Conservation (phyloP, 495 filamentous ascomycete species). For the Aspergillus biplanus region DNA sequence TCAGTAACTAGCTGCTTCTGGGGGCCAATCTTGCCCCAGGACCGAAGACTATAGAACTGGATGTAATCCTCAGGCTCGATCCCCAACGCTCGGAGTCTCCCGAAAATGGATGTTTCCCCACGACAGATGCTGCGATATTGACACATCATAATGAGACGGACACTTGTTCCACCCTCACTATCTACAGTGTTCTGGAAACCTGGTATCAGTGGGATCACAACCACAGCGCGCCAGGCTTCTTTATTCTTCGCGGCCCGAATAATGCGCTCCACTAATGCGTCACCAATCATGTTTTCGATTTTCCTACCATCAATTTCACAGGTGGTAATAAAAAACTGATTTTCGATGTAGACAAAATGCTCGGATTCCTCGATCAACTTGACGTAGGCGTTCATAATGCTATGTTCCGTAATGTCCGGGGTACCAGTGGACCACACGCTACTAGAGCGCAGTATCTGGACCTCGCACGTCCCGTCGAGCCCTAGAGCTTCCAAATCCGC, state of each 20-base stretch:
- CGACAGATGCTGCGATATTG: constrained; percentile 97
- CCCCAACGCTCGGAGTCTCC: constrained; percentile 73
- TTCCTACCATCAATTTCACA: constrained; percentile 84
- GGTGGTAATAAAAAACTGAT: constrained; percentile 97
- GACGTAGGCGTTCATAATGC: constrained; percentile 94
- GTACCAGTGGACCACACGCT: constrained; percentile 91
- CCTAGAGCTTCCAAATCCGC: constrained; percentile 87
- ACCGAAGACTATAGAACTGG: constrained; percentile 87
- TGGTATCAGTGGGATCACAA: constrained; percentile 94
- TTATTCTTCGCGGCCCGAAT: constrained; percentile 79
- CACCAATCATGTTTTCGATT: constrained; percentile 92
- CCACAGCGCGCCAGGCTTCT: constrained; percentile 92
- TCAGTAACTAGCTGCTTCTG: constrained; percentile 85
- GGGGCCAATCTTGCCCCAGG: constrained; percentile 92
- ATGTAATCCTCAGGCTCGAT: constrained; percentile 98
- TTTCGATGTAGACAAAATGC: constrained; percentile 98
- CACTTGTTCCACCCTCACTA: constrained; percentile 87
- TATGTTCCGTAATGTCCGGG: constrained; percentile 78
- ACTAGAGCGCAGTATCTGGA: constrained; percentile 92
- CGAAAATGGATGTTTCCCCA: constrained; percentile 91
- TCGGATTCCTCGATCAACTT: constrained; percentile 94
- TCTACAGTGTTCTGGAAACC: constrained; percentile 98
- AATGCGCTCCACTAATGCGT: constrained; percentile 92
- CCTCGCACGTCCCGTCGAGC: constrained; percentile 89
- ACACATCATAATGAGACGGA: constrained; percentile 95